Evolutionary conservation across 1,284 basidiomycete genomes (phyloP), one percentile per base, ranked within the genome.

Genomic region (Leccinum brunneo-olivaceum): DNA sequence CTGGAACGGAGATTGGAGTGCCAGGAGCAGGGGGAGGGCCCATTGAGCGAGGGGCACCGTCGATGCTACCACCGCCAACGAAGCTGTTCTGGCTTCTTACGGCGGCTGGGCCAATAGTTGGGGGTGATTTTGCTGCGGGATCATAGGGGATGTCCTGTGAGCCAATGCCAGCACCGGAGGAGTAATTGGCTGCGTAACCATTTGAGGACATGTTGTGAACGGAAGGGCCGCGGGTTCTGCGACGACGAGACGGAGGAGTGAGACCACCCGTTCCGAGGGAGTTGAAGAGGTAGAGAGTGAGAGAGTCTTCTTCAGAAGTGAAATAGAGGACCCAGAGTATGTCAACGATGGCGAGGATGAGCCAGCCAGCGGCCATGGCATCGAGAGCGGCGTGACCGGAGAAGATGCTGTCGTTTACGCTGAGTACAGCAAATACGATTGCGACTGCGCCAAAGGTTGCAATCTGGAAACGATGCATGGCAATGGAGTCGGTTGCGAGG

Each of bases 281-380:
- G 65, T 91, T 92, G 76, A 97, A 87, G 48, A 95, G 56, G 62
- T 90, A 75, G 44, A 90, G 77, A 39, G 81, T 66, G 52, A 90
- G 79, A 2, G 92, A 89, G 60, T 93, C 92, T 56, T 97, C 93
- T 61, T 97, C 94, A 1, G 92, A 87, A 5, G 94, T 95, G 63
- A 98, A 91, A 73, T 90, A 97, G 50, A 98, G 77, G 16, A 96
- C 78, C 94, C 94, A 98, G 50, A 98, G 66, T 60, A 98, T 87
- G 73, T 96, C 68, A 50, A 93, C 88, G 50, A 98, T 79, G 25
- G 91, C 75, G 43, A 95, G 78, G 51, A 98, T 79, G 57, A 98
- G 79, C 89, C 90, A 98, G 51, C 95, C 95, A 5, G 90, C 92
- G 21, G 86, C 88, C 70, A 91, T 82, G 5, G 93, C 91, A 50